phyloP scores from a whole-genome alignment of 495 filamentous ascomycete species.

The Neurospora sp. region DNA sequence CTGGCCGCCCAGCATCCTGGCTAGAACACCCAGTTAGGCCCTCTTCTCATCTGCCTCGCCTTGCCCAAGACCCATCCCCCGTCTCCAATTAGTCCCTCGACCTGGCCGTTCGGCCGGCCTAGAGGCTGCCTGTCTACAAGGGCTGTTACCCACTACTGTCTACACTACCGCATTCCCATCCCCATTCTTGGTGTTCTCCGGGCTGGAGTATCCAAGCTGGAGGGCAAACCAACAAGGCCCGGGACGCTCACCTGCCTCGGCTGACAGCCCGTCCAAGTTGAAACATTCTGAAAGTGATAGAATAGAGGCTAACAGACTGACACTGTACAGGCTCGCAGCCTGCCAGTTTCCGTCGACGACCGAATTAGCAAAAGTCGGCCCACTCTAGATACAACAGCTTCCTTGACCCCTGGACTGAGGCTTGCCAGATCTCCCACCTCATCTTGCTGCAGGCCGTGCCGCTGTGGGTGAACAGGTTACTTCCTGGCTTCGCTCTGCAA shows the following conservation, averaged over 20 bases:
- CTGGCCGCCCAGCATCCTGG: not conserved
- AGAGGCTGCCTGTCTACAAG: not conserved
- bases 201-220: not conserved
- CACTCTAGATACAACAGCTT: conserved; percentile 9
- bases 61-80: not conserved
- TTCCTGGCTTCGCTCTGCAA: conserved; percentile 1
- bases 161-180: not conserved
- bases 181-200: not conserved
- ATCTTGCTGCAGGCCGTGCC: conserved; percentile 14
- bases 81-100: not conserved
- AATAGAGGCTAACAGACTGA: not conserved
- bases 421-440: conserved; percentile 19
- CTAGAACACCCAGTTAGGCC: not conserved
- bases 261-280: not conserved
- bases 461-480: conserved; percentile 14
- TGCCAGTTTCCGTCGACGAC: not conserved
- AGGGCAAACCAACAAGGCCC: not conserved
- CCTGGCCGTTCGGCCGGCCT: not conserved
- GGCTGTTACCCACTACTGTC: not conserved
- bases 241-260: not conserved
- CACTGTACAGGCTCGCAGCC: not conserved
- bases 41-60: not conserved
- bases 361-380: conserved; percentile 5
- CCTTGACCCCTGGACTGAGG: not conserved
- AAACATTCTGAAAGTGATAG: not conserved